Percentiles rank a stretch among this genome's conserved stretches.
These are phyloP conservation scores for Rhipidocladum racemiflorum DNA, from an alignment of 176 grass and related monocot species.

Conservation along the genomic window DNA sequence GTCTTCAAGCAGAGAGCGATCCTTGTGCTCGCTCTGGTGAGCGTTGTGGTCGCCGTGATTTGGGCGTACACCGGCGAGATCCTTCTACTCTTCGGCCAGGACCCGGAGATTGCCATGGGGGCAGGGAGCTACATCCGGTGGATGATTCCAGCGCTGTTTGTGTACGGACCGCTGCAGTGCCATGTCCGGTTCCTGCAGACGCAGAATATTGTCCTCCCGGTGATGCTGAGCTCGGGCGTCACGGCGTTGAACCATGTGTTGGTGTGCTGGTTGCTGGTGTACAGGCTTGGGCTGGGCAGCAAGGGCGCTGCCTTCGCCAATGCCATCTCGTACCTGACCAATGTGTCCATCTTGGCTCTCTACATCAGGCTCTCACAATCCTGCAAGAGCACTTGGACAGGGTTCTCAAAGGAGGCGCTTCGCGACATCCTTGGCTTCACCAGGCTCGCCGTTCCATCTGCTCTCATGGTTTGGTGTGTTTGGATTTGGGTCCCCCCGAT, in stretches of 20 bases:
- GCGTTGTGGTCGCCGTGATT: conserved; percentile 43
- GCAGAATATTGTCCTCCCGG: conserved; percentile 64
- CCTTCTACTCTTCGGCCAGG: conserved; percentile 69
- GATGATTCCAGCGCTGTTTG: conserved; percentile 65
- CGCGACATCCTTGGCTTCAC: conserved; percentile 41
- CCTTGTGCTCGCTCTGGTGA: conserved; percentile 53
- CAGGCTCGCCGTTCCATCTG: conserved; percentile 72
- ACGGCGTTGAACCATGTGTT: conserved; percentile 53
- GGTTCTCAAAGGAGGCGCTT: conserved; percentile 63
- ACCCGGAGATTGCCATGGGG: conserved; percentile 54
- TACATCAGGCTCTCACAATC: conserved; percentile 55
- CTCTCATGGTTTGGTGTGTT: conserved; percentile 83
- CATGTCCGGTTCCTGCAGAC: conserved; percentile 62
- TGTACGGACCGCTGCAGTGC: conserved; percentile 62
- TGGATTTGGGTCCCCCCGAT: background rate
- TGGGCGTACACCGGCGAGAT: conserved; percentile 57
- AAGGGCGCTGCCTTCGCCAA: conserved; percentile 65
- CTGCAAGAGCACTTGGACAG: conserved; percentile 54
- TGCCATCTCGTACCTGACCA: conserved; percentile 52
- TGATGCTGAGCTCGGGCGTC: conserved; percentile 58
- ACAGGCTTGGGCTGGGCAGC: conserved; percentile 49
- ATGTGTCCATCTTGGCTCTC: conserved; percentile 36
- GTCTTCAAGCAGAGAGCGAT: conserved; percentile 76
- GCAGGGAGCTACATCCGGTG: conserved; percentile 66
- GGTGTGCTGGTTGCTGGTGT: conserved; percentile 82